phyloP scores from a whole-genome alignment of 805 yeast species.

The Brettanomyces nanus region DNA sequence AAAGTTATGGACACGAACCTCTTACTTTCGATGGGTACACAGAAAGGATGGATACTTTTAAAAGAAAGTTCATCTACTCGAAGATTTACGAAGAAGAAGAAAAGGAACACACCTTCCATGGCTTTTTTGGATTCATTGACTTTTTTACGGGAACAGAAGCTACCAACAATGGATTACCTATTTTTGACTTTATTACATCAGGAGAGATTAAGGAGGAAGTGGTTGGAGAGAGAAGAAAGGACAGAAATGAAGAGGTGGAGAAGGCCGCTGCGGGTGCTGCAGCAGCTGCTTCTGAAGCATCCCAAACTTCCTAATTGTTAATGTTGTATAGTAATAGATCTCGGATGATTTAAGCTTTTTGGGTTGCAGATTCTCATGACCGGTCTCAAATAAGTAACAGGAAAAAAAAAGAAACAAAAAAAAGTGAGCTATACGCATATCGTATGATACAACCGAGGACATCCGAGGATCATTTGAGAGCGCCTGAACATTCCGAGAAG shows the following conservation, averaged over 20 bases:
- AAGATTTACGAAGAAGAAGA: slow-evolving; percentile 88
- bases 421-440: too few relatives aligned
- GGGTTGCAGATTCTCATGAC: too few relatives aligned
- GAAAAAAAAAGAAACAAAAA: too few relatives aligned
- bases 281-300: not conserved
- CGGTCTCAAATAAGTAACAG: too few relatives aligned
- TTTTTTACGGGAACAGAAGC: slow-evolving; percentile 53
- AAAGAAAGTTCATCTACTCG: slow-evolving; percentile 82
- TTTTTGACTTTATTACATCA: slow-evolving; percentile 44
- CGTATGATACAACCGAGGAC: too few relatives aligned
- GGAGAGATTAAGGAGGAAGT: slow-evolving; percentile 2
- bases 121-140: slow-evolving; percentile 87
- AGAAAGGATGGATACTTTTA: slow-evolving; percentile 73
- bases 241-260: not conserved
- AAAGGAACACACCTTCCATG: slow-evolving; percentile 79
- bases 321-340: too few relatives aligned
- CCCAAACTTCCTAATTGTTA: too few relatives aligned
- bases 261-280: not conserved
- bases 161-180: slow-evolving; percentile 38
- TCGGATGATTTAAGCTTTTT: too few relatives aligned
- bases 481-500: too few relatives aligned
- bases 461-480: too few relatives aligned
- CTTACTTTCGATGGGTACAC: slow-evolving; percentile 61
- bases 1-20: slow-evolving; percentile 68
- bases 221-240: slow-evolving; percentile 1